Base-by-base conservation (phyloP, 2,329 filamentous ascomycete species). In the Cladosporium sp. region DNA sequence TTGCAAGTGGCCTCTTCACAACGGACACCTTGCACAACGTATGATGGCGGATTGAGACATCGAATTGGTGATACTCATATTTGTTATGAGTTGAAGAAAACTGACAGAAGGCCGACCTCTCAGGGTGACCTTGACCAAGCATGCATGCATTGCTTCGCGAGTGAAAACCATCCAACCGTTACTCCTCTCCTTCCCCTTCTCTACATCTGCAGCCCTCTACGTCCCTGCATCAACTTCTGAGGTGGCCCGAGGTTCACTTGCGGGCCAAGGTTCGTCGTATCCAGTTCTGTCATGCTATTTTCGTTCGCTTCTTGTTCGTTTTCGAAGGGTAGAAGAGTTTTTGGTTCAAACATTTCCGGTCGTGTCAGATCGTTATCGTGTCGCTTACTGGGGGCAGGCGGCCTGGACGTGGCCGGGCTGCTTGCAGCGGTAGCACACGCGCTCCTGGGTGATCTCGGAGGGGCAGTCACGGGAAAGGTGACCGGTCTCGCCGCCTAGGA, bases 361-460 rank as follows among this genome's bases (percentile, higher is more conserved):
- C 56, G 28, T 52, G 56, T 45, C 34, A 67, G 65, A 25, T 45
- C 39, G 58, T 68, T 28, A 56, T 32, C 24, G 40, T 28, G 25
- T 24, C 47, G 55, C 55, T 77, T 88, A 90, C 82, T 89, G 91
- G 71, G 93, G 90, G 87, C 94, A 99, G 70, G 89, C 85, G 68
- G 90, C 86, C 85, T 97, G 93, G 74, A 97, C 88, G 79, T 97
- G 93, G 68, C 93, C 92, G 66, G 85, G 83, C 76, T 88, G 82
- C 78, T 86, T 86, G 83, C 85, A 97, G 83, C 95, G 96, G 85
- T 99, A 99, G 88, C 94, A 99, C 74, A 96, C 91, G 75, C 95
- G 93, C 84, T 97, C 93, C 71, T 85, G 83, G 67, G 86, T 84
- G 60, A 90, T 89, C 79, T 96, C 93, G 74, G 93, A 92, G 69